phyloP scores from a whole-genome alignment of 345 rosid genomes.

The Carallia brachiata region DNA sequence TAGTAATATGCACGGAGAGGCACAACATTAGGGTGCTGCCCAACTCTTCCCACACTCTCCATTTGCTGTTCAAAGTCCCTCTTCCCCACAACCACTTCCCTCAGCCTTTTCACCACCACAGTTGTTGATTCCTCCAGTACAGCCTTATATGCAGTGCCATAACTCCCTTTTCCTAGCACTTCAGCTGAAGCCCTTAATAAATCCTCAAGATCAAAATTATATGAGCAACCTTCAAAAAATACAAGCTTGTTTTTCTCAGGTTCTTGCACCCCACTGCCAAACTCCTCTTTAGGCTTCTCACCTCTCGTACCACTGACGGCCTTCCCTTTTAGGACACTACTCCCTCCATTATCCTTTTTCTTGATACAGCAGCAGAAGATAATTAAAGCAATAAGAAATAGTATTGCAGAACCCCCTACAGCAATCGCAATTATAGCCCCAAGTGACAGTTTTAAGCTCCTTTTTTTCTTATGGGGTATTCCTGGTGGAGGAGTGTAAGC shows the following conservation, averaged over 20 bases:
- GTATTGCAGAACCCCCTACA: constrained; percentile 52
- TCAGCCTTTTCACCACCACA: constrained; percentile 84
- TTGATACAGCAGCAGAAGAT: constrained; percentile 58
- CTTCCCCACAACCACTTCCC: constrained; percentile 73
- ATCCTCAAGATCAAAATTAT: constrained; percentile 82
- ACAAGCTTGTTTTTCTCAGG: constrained; percentile 77
- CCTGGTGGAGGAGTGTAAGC: constrained; percentile 39
- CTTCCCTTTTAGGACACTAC: constrained; percentile 50
- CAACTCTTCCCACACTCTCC: constrained; percentile 68
- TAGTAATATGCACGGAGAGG: constrained; percentile 83
- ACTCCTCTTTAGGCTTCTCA: constrained; percentile 74
- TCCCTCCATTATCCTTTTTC: constrained; percentile 51
- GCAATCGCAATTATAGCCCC: constrained; percentile 63
- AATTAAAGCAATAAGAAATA: constrained; percentile 43
- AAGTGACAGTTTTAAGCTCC: constrained; percentile 47
- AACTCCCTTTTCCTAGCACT: constrained; percentile 85
- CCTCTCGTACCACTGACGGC: constrained; percentile 41
- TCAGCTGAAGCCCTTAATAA: constrained; percentile 90
- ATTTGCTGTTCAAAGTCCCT: constrained; percentile 90
- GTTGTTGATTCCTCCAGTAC: constrained; percentile 75
- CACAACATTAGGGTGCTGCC: constrained; percentile 64
- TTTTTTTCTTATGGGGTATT: constrained; percentile 37
- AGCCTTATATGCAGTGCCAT: constrained; percentile 86
- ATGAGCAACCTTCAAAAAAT: constrained; percentile 76
- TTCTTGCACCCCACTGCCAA: constrained; percentile 78